Evolutionary conservation across 352 stramenopile genomes (phyloP).

Genomic region (Peronospora belbahrii): DNA sequence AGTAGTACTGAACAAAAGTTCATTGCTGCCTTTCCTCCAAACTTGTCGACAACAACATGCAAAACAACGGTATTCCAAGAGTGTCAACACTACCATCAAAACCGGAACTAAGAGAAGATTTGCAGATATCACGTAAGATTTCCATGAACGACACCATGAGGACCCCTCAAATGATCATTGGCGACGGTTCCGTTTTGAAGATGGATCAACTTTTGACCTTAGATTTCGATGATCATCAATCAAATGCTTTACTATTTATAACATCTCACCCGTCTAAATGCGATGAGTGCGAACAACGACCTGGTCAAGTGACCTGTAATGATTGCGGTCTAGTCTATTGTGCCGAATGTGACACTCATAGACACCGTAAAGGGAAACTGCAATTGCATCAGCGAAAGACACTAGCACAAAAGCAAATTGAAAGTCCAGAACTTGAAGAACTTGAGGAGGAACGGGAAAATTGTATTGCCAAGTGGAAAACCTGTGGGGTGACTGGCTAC

Average conservation of each 20-base stretch:
- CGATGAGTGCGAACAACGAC: constrained; percentile 63
- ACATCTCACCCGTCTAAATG: constrained; percentile 21
- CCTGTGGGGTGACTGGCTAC: constrained; percentile 44
- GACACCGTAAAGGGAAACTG: constrained; percentile 82
- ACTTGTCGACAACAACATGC: too few relatives aligned
- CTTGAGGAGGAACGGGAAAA: constrained; percentile 1
- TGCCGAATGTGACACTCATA: constrained; percentile 44
- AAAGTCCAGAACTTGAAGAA: constrained; percentile 3
- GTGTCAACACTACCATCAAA: too few relatives aligned
- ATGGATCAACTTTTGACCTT: constrained; percentile 24
- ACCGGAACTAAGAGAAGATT: too few relatives aligned
- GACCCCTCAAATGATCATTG: too few relatives aligned
- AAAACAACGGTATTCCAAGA: too few relatives aligned
- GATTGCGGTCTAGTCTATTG: constrained; percentile 78
- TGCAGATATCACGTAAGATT: too few relatives aligned
- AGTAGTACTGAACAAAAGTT: too few relatives aligned
- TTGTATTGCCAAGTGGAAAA: constrained; percentile 24
- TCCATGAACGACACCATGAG: too few relatives aligned
- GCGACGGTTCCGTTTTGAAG: constrained; percentile 35
- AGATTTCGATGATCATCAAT: constrained; percentile 17
- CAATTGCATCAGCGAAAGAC: constrained; percentile 48
- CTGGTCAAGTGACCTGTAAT: constrained; percentile 43
- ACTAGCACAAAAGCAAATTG: constrained; percentile 1
- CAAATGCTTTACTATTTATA: neutral
- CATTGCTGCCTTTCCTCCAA: too few relatives aligned